Conservation (phyloP, 1,284 basidiomycete species). For the Coriolopsis trogii region DNA sequence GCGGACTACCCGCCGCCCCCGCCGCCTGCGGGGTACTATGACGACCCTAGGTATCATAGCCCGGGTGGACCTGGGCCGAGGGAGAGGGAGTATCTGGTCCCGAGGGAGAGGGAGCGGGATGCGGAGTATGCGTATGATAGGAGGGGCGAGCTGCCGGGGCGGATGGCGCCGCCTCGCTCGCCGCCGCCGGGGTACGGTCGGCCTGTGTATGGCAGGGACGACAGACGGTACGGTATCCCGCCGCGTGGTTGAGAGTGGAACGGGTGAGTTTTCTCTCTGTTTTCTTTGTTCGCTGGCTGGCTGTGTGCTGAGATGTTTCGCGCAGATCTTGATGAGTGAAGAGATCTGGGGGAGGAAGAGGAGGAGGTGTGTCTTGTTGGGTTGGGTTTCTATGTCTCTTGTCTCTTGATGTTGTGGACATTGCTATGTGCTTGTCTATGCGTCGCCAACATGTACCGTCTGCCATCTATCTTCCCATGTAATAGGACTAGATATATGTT, state of each 20-base stretch:
- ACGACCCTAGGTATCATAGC: constrained; percentile 26
- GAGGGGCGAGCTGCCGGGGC: constrained; percentile 13
- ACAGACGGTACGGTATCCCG: constrained; percentile 28
- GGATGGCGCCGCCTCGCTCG: constrained; percentile 26
- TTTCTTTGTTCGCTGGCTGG: not conserved
- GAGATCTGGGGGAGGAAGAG: too few relatives aligned
- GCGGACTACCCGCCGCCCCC: constrained; percentile 26
- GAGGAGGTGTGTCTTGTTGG: too few relatives aligned
- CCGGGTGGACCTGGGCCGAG: constrained; percentile 20
- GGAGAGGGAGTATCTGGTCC: constrained; percentile 29
- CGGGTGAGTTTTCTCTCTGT: not conserved
- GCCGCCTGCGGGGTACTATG: constrained; percentile 26
- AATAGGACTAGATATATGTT: too few relatives aligned
- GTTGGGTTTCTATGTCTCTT: too few relatives aligned
- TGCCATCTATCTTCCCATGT: too few relatives aligned
- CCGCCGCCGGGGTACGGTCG: constrained; percentile 30
- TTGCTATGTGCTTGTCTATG: too few relatives aligned
- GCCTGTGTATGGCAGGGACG: constrained; percentile 28
- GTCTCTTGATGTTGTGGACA: too few relatives aligned
- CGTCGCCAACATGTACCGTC: too few relatives aligned
- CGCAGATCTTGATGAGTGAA: too few relatives aligned
- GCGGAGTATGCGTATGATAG: constrained; percentile 29
- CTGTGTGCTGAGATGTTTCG: not conserved
- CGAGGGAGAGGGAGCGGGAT: constrained; percentile 28
- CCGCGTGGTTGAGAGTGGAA: constrained; percentile 19